Conservation (phyloP, 345 rosid genomes). For the Trapa incisa region DNA sequence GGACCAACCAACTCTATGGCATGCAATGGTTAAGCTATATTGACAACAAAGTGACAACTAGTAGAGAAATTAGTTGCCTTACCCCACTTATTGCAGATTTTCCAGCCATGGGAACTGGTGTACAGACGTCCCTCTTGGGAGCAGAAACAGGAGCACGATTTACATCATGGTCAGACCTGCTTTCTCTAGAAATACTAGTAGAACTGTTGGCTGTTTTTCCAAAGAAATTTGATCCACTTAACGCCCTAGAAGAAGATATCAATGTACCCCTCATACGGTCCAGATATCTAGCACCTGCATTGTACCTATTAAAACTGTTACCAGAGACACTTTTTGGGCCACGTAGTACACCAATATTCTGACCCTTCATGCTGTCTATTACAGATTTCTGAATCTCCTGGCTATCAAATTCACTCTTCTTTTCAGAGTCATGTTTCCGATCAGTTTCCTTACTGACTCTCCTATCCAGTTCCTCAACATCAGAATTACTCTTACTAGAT, state of each 20-base stretch:
- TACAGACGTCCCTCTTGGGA: conserved; percentile 39
- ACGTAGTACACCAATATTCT: conserved; percentile 32
- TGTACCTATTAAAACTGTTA: conserved; percentile 33
- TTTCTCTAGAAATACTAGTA: conserved; percentile 37
- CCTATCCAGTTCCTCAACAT: conserved; percentile 76
- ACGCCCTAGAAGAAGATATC: conserved; percentile 75
- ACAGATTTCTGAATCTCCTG: conserved; percentile 32
- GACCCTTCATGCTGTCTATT: conserved; percentile 31
- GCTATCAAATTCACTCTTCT: conserved; percentile 37
- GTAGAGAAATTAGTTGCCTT: not conserved
- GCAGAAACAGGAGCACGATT: conserved; percentile 37
- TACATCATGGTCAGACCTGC: conserved; percentile 32
- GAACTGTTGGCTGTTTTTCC: conserved; percentile 47
- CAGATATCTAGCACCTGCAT: conserved; percentile 58
- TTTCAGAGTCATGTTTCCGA: conserved; percentile 19
- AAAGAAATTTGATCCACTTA: conserved; percentile 66
- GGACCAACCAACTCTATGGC: not conserved
- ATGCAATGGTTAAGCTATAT: not conserved
- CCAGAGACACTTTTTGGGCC: conserved; percentile 27
- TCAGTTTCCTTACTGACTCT: conserved; percentile 48
- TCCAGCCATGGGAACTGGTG: conserved; percentile 34
- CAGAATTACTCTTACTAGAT: conserved; percentile 87
- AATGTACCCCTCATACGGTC: conserved; percentile 84
- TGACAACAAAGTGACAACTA: not conserved
- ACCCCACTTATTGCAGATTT: conserved; percentile 32